Conservation (phyloP, 345 rosid genomes). For the Gossypioides kirkii region DNA sequence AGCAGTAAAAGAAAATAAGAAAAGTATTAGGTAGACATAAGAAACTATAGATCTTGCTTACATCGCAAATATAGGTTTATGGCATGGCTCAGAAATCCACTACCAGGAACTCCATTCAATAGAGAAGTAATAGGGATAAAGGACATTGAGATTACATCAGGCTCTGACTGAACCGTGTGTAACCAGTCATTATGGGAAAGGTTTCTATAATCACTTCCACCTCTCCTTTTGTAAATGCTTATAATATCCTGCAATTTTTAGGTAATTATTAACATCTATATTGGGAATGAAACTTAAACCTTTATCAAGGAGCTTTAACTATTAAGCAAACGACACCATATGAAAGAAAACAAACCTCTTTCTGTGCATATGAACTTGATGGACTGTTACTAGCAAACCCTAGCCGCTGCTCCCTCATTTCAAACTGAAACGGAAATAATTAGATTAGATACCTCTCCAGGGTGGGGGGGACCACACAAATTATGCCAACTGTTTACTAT, state of each 20-base stretch:
- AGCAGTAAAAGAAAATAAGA: not conserved
- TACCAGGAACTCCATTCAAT: constrained; percentile 87
- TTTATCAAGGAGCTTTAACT: constrained; percentile 6
- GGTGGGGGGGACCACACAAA: not conserved
- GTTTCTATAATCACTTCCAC: constrained; percentile 63
- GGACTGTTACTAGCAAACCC: constrained; percentile 67
- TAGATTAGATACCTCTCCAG: not conserved
- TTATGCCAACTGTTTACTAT: not conserved
- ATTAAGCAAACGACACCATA: not conserved
- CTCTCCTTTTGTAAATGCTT: constrained; percentile 79
- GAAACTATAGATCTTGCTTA: constrained; percentile 31
- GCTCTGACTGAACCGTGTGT: constrained; percentile 79
- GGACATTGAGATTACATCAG: constrained; percentile 89
- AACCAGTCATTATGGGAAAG: constrained; percentile 81
- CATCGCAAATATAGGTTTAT: constrained; percentile 92
- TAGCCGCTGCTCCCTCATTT: constrained; percentile 70
- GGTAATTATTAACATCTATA: not conserved
- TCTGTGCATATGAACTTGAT: constrained; percentile 76
- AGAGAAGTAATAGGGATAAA: constrained; percentile 89
- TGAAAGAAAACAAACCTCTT: constrained; percentile 51
- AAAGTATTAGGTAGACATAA: constrained; percentile 14
- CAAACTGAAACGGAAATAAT: constrained; percentile 47
- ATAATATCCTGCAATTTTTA: constrained; percentile 57
- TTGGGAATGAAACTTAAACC: not conserved
- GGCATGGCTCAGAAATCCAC: constrained; percentile 94